Percentiles rank a stretch among this genome's conserved stretches.
Evolutionary conservation across 257 asterid genomes (phyloP).

Genomic region (Marsdenia floribunda): DNA sequence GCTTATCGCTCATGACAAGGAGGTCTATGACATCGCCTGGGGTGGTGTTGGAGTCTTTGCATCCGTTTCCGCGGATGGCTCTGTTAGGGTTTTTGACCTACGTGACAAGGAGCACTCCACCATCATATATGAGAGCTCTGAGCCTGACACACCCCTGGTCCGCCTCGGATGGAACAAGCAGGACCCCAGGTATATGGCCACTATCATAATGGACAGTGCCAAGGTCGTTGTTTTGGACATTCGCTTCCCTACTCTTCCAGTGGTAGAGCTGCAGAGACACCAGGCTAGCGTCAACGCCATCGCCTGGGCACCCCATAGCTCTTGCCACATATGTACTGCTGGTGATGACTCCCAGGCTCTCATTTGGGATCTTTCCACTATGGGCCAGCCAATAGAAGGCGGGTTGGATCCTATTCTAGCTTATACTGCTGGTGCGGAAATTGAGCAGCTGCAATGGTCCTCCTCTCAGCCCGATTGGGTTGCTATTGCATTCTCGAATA

Average conservation of each 20-base stretch:
- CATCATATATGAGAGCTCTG: constrained; percentile 90
- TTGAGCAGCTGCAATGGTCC: constrained; percentile 98
- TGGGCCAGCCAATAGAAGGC: constrained; percentile 94
- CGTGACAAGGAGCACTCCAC: constrained; percentile 98
- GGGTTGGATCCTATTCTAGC: constrained; percentile 95
- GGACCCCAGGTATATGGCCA: constrained; percentile 99
- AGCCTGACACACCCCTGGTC: constrained; percentile 86
- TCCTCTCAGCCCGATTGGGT: constrained; percentile 98
- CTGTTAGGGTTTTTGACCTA: constrained; percentile 93
- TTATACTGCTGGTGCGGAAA: constrained; percentile 91
- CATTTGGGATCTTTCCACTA: constrained; percentile 92
- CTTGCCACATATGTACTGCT: constrained; percentile 97
- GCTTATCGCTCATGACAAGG: constrained; percentile 95
- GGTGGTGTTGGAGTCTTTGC: constrained; percentile 98
- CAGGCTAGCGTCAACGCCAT: constrained; percentile 94
- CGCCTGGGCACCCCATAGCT: constrained; percentile 99
- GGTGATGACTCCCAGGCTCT: constrained; percentile 98
- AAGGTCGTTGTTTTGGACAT: constrained; percentile 92
- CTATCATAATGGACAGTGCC: constrained; percentile 88
- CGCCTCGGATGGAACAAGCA: constrained; percentile 96
- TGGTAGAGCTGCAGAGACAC: constrained; percentile 93
- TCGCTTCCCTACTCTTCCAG: constrained; percentile 83
- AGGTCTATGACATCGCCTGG: constrained; percentile 98
- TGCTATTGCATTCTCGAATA: constrained; percentile 89
- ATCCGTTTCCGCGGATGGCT: constrained; percentile 91